A percentile compares a stretch with the other conserved stretches of the same genome.
Conservation (phyloP, 306 rosid genomes). For the Geum urbanum region DNA sequence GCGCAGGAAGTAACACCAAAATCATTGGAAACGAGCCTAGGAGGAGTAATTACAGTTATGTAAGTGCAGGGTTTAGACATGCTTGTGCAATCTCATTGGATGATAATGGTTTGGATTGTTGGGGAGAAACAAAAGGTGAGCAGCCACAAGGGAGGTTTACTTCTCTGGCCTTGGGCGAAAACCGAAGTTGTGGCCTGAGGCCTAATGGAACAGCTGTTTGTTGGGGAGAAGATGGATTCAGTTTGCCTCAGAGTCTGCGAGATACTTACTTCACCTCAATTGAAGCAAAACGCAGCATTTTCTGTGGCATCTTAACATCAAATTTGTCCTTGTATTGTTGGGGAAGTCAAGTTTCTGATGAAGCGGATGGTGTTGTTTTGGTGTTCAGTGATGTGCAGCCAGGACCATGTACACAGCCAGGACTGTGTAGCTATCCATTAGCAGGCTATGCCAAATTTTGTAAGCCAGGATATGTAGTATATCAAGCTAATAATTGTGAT, state of each 20-base stretch:
- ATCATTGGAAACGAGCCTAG: conserved; percentile 21
- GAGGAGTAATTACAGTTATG: conserved; percentile 23
- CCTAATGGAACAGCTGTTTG: conserved; percentile 39
- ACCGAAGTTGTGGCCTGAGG: conserved; percentile 57
- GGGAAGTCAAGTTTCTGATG: conserved; percentile 43
- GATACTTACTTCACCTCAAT: conserved; percentile 37
- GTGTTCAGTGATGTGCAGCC: conserved; percentile 61
- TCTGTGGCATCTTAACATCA: conserved; percentile 48
- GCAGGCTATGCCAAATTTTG: conserved; percentile 26
- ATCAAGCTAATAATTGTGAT: conserved; percentile 39
- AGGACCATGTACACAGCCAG: conserved; percentile 81
- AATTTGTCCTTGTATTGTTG: conserved; percentile 64
- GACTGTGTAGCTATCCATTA: conserved; percentile 32
- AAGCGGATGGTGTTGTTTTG: conserved; percentile 22
- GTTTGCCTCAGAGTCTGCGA: conserved; percentile 40
- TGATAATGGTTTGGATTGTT: conserved; percentile 43
- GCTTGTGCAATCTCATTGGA: conserved; percentile 53
- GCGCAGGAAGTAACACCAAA: conserved; percentile 28
- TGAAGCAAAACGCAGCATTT: conserved; percentile 53
- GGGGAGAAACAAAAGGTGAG: conserved; percentile 49
- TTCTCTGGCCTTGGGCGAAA: conserved; percentile 70
- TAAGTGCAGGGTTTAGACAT: conserved; percentile 54
- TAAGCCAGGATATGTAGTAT: conserved; percentile 28
- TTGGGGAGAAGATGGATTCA: conserved; percentile 69
- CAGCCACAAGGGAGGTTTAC: conserved; percentile 43